Evolutionary conservation across 2,329 filamentous ascomycete species (phyloP), one percentile per base, ranked within the genome.

Genomic region (Phaeosphaeria sp.): DNA sequence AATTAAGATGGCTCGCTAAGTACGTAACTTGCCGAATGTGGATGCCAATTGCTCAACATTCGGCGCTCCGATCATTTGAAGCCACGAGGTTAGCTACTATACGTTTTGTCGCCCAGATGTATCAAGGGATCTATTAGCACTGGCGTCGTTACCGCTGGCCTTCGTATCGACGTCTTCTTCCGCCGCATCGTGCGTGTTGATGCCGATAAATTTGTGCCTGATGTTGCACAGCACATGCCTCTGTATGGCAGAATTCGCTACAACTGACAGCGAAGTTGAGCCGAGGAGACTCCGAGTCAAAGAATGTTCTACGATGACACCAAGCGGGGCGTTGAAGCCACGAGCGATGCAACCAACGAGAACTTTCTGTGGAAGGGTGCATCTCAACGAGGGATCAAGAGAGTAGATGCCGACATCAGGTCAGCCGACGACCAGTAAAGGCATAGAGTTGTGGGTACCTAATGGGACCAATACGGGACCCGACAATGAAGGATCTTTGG

Each of bases 371-470:
- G 53, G 36, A 55, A 53, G 25, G 40, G 21, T 36, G 57, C 49
- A 51, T 57, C 57, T 42, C 47, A 53, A 51, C 52, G 45, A 45
- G 22, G 44, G 52, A 36, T 36, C 40, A 15, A 18, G 46, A 53
- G 43, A 39, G 39, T 51, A 53, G 52, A 52, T 60, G 57, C 59
- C 50, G 54, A 57, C 63, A 62, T 67, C 67, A 61, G 63, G 53
- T 39, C 65, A 51, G 60, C 52, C 48, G 40, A 56, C 36, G 53
- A 50, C 56, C 65, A 51, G 49, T 60, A 33, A 20, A 49, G 63
- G 65, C 56, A 51, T 60, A 59, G 57, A 56, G 47, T 51, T 47
- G 64, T 68, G 66, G 66, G 63, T 57, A 59, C 43, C 21, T 45
- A 3, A 39, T n/a, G 36, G 13, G 6, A n/a, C 36, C 15, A 39